Base-by-base conservation (phyloP, 192 early-diverging fungal species). In the Linnemannia elongata region DNA sequence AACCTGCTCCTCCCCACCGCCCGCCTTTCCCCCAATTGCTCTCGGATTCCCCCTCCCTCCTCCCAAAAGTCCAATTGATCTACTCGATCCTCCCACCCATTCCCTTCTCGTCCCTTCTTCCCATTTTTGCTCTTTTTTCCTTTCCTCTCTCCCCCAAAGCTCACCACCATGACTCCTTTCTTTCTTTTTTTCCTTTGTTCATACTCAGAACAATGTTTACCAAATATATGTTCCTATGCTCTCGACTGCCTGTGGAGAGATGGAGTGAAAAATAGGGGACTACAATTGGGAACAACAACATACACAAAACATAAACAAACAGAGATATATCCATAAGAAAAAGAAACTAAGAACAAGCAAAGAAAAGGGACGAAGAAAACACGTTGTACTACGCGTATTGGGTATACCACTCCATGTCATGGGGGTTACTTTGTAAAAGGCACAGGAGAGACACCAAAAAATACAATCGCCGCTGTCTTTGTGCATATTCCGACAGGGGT, bases 171-270 rank as follows among this genome's bases (percentile, higher is more conserved):
- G 60, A 27, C 49, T 33, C 44, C n/a, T n/a, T 27, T 49, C 17
- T 38, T 27, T 6, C 1, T 74, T 20, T n/a, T 52, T 38, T 3
- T 38, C 73, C n/a, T 22, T 74, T 74, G 30, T 75, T 75, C 49
- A 47, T 36, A 75, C 72, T 74, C 72, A 39, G 27, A 30, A 44
- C 44, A 44, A 44, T 78, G 77, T 78, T 78, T 78, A 78, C 69
- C 24, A 71, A 78, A 78, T 30, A 49, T n/a, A 66, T 33, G 60
- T 66, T 30, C 27, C 60, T 15, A 33, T 66, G 60, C 60, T 66
- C 60, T 66, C 30, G 60, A 66, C 60, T 66, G 30, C 30, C 27
- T 66, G 30, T 66, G 30, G 27, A 33, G 27, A 33, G 60, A 66
- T 9, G 4, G 27, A 30, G 24, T 13, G 27, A 33, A 30, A 66